Base-by-base conservation (phyloP, 305 asterid genomes). In the Rubia tinctorum region DNA sequence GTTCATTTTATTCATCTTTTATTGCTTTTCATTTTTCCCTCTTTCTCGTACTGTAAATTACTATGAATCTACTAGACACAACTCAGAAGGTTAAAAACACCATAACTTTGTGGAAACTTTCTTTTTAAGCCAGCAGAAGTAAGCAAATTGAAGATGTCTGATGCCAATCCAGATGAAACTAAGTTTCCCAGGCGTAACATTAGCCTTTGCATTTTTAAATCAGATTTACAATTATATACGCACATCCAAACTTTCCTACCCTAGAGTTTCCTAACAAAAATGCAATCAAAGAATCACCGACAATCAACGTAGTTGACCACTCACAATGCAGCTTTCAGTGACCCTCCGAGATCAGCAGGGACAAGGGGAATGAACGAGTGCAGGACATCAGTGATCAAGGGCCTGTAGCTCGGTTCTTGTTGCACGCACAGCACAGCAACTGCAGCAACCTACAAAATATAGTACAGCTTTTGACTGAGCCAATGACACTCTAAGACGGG, bases 301-400 rank as follows among this genome's bases (percentile, higher is more conserved):
- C 78, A 17, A 65, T 61, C 63, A 75, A 76, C 25, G 63, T n/a
- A 20, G 11, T 63, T n/a, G 18, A 8, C 15, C 42, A 84, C 69
- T 75, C 82, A 72, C 75, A 90, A 87, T 0, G 82, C 84, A 71
- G 81, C 72, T 80, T 87, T 83, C 51, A 90, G 77, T 22, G 98
- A 86, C 56, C 98, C 98, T 72, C 97, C 96, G 10, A 89, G 94
- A 74, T 89, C 95, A 12, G 81, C 84, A 18, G 98, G 96, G 76
- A 93, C 97, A 15, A 93, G 97, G 5, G 98, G 98, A 75, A 88
- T 93, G 77, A 91, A 89, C n/a, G 98, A 91, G 83, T 93, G 96
- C 80, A 93, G 81, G 71, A 93, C 98, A 55, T 91, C 98, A 0
- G 97, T 89, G 73, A 93, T 93, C 81, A 93, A 77, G 17, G 98